A percentile compares a stretch with the other conserved stretches of the same genome.
phyloP scores from a whole-genome alignment of 345 rosid genomes.

The Jatropha curcas region DNA sequence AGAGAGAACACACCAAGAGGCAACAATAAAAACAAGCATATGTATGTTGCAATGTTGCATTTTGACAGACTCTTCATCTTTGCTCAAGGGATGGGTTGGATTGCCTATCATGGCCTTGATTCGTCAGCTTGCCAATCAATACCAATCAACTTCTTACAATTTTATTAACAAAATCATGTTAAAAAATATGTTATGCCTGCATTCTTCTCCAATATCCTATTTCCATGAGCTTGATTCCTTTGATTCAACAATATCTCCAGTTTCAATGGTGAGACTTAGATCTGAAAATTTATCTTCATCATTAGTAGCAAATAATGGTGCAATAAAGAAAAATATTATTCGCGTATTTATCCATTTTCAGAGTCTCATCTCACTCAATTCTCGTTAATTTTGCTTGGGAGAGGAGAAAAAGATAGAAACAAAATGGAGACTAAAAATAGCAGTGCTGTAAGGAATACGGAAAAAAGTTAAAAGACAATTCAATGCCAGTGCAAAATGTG shows the following conservation, averaged over 20 bases:
- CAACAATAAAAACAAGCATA: constrained; percentile 6
- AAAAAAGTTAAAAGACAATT: background rate
- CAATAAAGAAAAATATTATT: background rate
- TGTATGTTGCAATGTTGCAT: background rate
- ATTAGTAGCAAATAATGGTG: background rate
- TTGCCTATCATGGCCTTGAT: background rate
- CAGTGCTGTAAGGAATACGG: no score
- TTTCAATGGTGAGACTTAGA: background rate
- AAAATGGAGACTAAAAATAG: no score
- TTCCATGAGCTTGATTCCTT: background rate
- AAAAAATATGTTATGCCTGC: background rate
- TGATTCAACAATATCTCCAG: background rate
- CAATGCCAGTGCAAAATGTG: background rate
- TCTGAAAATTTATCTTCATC: background rate
- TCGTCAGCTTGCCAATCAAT: background rate
- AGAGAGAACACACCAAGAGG: constrained; percentile 20
- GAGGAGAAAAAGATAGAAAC: no score
- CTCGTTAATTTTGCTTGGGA: no score
- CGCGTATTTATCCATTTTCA: background rate
- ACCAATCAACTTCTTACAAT: background rate
- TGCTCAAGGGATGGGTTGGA: background rate
- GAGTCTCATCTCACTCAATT: constrained; percentile 9
- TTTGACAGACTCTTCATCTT: background rate
- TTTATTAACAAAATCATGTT: no score
- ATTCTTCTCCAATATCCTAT: background rate